Conservation (phyloP, 1,284 basidiomycete species). For the Trichosporon sp. region DNA sequence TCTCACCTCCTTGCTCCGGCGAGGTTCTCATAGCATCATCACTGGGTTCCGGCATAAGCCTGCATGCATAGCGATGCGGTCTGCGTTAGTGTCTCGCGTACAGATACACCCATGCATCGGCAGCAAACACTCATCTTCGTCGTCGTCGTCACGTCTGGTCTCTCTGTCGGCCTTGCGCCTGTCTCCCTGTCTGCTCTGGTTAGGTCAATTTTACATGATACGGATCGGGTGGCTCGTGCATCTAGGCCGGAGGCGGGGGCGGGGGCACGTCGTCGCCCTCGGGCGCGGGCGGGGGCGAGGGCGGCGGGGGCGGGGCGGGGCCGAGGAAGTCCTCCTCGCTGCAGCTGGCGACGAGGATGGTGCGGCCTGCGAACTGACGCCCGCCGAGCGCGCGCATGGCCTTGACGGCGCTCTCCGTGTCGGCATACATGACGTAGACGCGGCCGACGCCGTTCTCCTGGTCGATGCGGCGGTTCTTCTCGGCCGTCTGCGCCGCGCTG, state of each 20-base stretch:
- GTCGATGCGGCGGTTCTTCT: slow-evolving; percentile 59
- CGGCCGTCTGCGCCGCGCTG: slow-evolving; percentile 53
- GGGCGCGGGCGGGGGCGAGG: slow-evolving; percentile 26
- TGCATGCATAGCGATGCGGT: slow-evolving; percentile 3
- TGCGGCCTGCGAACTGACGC: slow-evolving; percentile 83
- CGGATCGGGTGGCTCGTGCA: neutral
- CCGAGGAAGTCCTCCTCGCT: slow-evolving; percentile 49
- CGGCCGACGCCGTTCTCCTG: slow-evolving; percentile 88
- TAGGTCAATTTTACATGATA: neutral
- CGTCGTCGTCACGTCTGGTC: neutral
- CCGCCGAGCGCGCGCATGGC: slow-evolving; percentile 83
- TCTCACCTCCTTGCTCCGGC: neutral
- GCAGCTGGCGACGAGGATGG: slow-evolving; percentile 59
- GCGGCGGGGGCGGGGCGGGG: slow-evolving; percentile 41
- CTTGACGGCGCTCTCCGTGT: slow-evolving; percentile 59
- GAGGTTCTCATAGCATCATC: neutral
- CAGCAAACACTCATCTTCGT: neutral
- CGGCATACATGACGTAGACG: slow-evolving; percentile 81
- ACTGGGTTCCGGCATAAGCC: neutral
- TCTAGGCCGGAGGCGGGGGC: slow-evolving; percentile 11
- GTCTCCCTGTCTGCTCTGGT: neutral
- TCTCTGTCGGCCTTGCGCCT: neutral
- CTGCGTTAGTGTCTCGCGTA: neutral
- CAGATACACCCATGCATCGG: neutral
- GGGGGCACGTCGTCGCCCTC: slow-evolving; percentile 16